Evolutionary conservation across 2,329 filamentous ascomycete species (phyloP).

Genomic region (Aspergillus jensenii): DNA sequence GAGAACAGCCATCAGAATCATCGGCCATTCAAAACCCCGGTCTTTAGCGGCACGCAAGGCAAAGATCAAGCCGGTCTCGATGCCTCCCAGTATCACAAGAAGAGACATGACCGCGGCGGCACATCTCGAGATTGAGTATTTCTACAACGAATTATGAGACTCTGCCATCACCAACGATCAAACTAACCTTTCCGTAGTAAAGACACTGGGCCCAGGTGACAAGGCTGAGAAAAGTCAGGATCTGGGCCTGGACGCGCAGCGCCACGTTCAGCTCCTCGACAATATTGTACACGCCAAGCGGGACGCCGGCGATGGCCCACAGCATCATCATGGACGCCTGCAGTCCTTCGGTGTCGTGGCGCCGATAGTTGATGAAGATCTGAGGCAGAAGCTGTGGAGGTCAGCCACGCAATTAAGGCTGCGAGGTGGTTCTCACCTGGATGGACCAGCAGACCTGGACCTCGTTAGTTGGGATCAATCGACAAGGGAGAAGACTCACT

Average conservation of each 20-base stretch:
- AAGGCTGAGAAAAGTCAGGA: slow-evolving; percentile 52
- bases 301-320: slow-evolving; percentile 65
- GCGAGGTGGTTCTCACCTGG: slow-evolving; percentile 44
- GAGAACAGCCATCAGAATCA: slow-evolving; percentile 65
- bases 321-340: slow-evolving; percentile 72
- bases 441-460: slow-evolving; percentile 63
- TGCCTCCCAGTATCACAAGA: slow-evolving; percentile 57
- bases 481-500: slow-evolving; percentile 14
- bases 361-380: slow-evolving; percentile 66
- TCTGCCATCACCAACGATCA: too few species aligned
- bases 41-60: slow-evolving; percentile 51
- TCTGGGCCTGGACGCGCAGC: slow-evolving; percentile 56
- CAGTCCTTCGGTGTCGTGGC: slow-evolving; percentile 65
- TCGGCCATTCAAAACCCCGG: slow-evolving; percentile 57
- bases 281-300: slow-evolving; percentile 63
- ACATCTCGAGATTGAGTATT: slow-evolving; percentile 54
- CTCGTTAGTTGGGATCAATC: neutral
- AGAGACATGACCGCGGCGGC: slow-evolving; percentile 52
- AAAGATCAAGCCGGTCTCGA: slow-evolving; percentile 61
- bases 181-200: slow-evolving; percentile 48
- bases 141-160: slow-evolving; percentile 31
- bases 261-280: slow-evolving; percentile 55
- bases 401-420: neutral
- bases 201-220: slow-evolving; percentile 58
- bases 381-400: slow-evolving; percentile 63